Evolutionary conservation across 2,329 filamentous ascomycete species (phyloP).

Genomic region (Coniella lustricola): DNA sequence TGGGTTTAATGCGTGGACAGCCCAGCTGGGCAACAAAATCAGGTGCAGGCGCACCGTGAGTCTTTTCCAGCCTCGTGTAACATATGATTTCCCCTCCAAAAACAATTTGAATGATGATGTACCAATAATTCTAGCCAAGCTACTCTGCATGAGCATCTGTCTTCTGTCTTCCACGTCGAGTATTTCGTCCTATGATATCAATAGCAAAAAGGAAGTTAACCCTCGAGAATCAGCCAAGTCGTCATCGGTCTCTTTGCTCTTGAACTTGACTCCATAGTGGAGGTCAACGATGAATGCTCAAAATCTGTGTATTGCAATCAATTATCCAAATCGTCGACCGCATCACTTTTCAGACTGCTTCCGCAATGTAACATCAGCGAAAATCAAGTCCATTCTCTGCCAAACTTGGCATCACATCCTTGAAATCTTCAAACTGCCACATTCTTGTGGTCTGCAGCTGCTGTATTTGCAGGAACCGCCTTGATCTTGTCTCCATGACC

Average conservation of each 20-base stretch:
- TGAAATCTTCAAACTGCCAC: background rate
- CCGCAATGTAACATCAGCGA: background rate
- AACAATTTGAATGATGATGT: slow-evolving; percentile 7
- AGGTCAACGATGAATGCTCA: too few species aligned
- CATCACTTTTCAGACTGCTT: background rate
- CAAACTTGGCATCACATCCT: too few species aligned
- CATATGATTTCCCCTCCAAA: slow-evolving; percentile 10
- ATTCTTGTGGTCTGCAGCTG: background rate
- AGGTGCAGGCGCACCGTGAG: background rate
- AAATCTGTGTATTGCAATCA: too few species aligned
- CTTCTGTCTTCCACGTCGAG: too few species aligned
- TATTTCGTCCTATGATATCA: too few species aligned
- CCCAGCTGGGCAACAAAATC: too few species aligned
- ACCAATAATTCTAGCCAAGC: background rate
- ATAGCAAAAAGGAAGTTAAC: too few species aligned
- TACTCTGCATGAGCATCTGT: background rate
- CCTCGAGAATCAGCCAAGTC: too few species aligned
- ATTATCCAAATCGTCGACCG: too few species aligned
- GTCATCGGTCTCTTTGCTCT: too few species aligned
- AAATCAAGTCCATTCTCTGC: background rate
- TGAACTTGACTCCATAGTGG: too few species aligned
- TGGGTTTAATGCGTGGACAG: background rate
- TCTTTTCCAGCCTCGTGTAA: background rate
- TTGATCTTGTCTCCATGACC: background rate
- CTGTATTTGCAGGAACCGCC: background rate